phyloP scores from a whole-genome alignment of 2,329 filamentous ascomycete species.

The Aspergillus fijiensis region DNA sequence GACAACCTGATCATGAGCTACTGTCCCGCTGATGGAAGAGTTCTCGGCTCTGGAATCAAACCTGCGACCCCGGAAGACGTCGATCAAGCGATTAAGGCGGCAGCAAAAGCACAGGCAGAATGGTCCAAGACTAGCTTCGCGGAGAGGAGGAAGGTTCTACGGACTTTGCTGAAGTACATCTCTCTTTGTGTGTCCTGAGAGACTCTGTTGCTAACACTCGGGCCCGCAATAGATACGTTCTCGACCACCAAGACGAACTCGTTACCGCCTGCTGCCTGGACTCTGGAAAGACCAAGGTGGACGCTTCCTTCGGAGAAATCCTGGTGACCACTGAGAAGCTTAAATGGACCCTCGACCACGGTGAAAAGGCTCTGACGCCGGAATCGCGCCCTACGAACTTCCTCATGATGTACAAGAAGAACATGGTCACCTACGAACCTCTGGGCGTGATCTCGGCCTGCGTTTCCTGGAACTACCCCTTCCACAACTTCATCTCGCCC shows the following conservation, averaged over 20 bases:
- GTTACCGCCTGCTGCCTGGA: constrained; percentile 84
- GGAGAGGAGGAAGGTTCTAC: constrained; percentile 74
- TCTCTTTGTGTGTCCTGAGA: background rate
- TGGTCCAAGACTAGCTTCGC: constrained; percentile 79
- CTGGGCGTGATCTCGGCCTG: constrained; percentile 88
- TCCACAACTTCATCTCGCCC: constrained; percentile 91
- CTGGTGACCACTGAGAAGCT: constrained; percentile 92
- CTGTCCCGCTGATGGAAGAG: constrained; percentile 82
- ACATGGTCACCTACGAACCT: constrained; percentile 86
- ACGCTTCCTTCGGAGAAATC: constrained; percentile 91
- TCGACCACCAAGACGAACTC: constrained; percentile 87
- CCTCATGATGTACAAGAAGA: constrained; percentile 93
- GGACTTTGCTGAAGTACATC: constrained; percentile 67
- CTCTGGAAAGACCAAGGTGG: constrained; percentile 93
- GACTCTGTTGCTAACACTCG: background rate
- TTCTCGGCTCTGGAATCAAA: constrained; percentile 66
- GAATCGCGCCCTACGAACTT: constrained; percentile 80
- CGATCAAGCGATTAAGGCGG: constrained; percentile 72
- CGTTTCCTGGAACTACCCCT: constrained; percentile 96
- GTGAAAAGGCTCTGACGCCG: constrained; percentile 73
- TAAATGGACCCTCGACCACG: constrained; percentile 88
- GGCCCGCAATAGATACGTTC: constrained; percentile 57
- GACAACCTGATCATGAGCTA: constrained; percentile 44
- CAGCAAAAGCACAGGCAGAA: constrained; percentile 69
- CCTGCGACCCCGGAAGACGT: constrained; percentile 75